Percentiles rank a stretch among this genome's conserved stretches.
Evolutionary conservation across 2,329 filamentous ascomycete genomes (phyloP).

Genomic region (Fusarium stilboides): DNA sequence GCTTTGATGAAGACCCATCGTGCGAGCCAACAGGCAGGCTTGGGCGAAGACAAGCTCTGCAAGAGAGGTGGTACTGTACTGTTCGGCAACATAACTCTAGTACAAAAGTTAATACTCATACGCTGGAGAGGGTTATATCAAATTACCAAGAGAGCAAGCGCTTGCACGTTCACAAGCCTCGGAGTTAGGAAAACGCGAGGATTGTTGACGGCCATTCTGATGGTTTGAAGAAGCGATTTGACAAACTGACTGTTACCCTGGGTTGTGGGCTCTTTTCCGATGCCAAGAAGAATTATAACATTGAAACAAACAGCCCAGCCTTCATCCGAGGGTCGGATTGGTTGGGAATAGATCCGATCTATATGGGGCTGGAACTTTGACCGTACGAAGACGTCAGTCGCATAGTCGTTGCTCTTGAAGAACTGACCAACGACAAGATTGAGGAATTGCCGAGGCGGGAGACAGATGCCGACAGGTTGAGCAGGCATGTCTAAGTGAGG

Average conservation of each 20-base stretch:
- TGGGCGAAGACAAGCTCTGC: conserved; percentile 48
- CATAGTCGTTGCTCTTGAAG: conserved; percentile 46
- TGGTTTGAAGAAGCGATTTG: conserved; percentile 47
- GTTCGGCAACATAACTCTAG: conserved; percentile 48
- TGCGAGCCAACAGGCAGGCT: conserved; percentile 47
- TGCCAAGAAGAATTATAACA: conserved; percentile 45
- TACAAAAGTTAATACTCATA: not conserved
- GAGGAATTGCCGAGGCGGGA: conserved; percentile 48
- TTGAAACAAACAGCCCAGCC: conserved; percentile 50
- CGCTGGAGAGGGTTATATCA: no score
- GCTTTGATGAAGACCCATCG: conserved; percentile 48
- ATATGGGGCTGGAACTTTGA: conserved; percentile 44
- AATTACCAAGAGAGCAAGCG: conserved; percentile 46
- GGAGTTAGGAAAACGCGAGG: conserved; percentile 47
- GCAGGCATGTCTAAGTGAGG: conserved; percentile 44
- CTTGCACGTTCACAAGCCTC: conserved; percentile 48
- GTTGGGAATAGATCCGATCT: conserved; percentile 45
- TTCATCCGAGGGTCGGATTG: conserved; percentile 42
- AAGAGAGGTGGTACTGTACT: conserved; percentile 46
- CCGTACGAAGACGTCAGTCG: conserved; percentile 46
- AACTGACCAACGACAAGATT: conserved; percentile 47
- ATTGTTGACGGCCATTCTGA: conserved; percentile 49
- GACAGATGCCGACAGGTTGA: conserved; percentile 33
- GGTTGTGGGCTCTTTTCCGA: conserved; percentile 43
- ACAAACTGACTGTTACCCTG: conserved; percentile 47